Conservation (phyloP, 129 eudicot species). For the Flaveria robusta region DNA sequence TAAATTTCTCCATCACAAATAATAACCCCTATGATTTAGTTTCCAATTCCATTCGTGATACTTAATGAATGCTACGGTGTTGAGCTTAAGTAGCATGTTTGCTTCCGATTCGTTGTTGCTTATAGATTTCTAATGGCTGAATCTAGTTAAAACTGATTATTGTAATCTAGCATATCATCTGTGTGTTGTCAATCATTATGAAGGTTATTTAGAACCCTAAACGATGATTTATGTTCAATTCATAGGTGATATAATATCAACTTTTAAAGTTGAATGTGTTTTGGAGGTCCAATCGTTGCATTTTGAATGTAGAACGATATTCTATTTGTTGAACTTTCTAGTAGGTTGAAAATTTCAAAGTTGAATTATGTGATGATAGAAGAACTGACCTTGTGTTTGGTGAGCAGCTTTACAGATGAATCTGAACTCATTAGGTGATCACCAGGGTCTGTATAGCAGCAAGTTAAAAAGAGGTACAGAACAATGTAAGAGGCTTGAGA, state of each 20-base stretch:
- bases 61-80: background rate
- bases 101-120: background rate
- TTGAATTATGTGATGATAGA: background rate
- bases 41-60: constrained; percentile 9
- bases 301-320: background rate
- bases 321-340: background rate
- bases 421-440: constrained; percentile 12
- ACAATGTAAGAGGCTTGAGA: constrained; percentile 33
- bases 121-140: background rate
- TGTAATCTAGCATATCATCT: background rate
- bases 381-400: constrained; percentile 3
- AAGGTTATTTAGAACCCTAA: too few species aligned
- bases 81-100: constrained; percentile 8
- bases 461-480: constrained; percentile 27
- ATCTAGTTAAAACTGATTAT: background rate
- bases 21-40: background rate
- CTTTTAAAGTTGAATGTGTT: background rate
- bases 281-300: constrained; percentile 8
- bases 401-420: constrained; percentile 11
- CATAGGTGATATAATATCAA: background rate
- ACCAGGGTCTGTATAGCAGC: constrained; percentile 25
- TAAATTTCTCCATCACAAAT: too few species aligned
- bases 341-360: background rate
- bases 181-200: background rate
- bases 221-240: background rate